A percentile compares a stretch with the other conserved stretches of the same genome.
Conservation (phyloP, 495 filamentous ascomycete species). For the Annulohypoxylon maeteangense region DNA sequence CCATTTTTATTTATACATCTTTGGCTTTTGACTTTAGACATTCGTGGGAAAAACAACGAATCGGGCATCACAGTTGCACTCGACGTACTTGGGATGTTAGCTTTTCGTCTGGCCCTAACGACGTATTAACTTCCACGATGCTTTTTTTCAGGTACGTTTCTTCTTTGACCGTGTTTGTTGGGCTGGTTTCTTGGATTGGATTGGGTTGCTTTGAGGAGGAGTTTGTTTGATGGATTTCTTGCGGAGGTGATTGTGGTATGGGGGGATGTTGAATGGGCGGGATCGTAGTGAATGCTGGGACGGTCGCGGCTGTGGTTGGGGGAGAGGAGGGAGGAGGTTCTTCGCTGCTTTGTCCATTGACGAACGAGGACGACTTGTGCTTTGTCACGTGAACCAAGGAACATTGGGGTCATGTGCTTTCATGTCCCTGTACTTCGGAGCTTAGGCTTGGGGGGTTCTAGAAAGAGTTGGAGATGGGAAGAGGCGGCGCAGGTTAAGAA, state of each 20-base stretch:
- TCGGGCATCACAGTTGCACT: slow-evolving; percentile 24
- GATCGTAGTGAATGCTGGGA: not conserved
- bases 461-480: not conserved
- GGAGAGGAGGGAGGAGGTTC: not conserved
- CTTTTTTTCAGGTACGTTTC: slow-evolving; percentile 68
- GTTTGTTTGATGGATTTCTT: not conserved
- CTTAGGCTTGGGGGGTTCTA: not conserved
- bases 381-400: slow-evolving; percentile 26
- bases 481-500: not conserved
- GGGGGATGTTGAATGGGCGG: not conserved
- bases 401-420: not conserved
- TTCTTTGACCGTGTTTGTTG: not conserved
- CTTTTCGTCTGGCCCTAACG: not conserved
- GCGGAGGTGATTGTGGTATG: not conserved
- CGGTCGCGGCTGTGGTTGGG: not conserved
- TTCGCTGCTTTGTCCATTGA: not conserved
- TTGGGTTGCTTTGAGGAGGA: not conserved
- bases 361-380: slow-evolving; percentile 2
- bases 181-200: not conserved
- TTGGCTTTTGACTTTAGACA: slow-evolving; percentile 4
- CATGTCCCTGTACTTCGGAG: not conserved
- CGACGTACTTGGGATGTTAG: slow-evolving; percentile 20
- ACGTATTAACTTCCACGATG: slow-evolving; percentile 51
- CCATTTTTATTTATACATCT: slow-evolving; percentile 11
- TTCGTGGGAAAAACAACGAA: slow-evolving; percentile 3